Evolutionary conservation across 1,284 basidiomycete genomes (phyloP), one percentile per base, ranked within the genome.

Genomic region (Cryptococcus hybrid): DNA sequence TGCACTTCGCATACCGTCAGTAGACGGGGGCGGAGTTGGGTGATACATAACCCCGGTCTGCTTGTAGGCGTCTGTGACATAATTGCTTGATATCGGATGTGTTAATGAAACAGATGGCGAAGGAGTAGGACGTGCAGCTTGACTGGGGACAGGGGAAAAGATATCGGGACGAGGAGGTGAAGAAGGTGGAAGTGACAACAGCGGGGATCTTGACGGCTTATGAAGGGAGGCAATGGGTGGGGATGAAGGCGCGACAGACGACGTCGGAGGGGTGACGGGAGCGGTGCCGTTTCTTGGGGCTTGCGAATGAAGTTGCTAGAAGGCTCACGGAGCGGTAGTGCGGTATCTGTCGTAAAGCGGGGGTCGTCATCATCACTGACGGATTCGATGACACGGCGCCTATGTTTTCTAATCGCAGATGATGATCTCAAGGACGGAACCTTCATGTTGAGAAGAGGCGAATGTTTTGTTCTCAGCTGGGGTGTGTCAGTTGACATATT

Each of bases 21-120:
- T 44, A 7, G 64, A 62, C 9, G 60, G 55, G 12, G 64, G 58
- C 8, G 65, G 59, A 5, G 60, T 62, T 5, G 62, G 57, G 36
- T 48, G 47, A 34, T 49, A 56, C 13, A 30, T 18, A 18, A 18
- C 18, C 18, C 18, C 18, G 43, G 38, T 18, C 18, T 18, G 18
- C 18, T 18, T 18, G 18, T 18, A 18, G 18, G 18, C 18, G 18
- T 18, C 18, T 18, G 18, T 18, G 18, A 18, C 18, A 18, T 18
- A 18, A 18, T 18, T 18, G 18, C 18, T 18, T 18, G 12, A 13
- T 61, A 58, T 13, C 59, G 63, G 13, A 18, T 18, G 18, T 18
- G 18, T 43, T 30, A 49, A 37, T 3, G 59, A 59, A 6, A 57
- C 35, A 3, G 62, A 58, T 30, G 62, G 62, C 24, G 62, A 63